Evolutionary conservation across 140 eudicot genomes (phyloP), one percentile per base, ranked within the genome.

Genomic region (Bidens hawaiensis): DNA sequence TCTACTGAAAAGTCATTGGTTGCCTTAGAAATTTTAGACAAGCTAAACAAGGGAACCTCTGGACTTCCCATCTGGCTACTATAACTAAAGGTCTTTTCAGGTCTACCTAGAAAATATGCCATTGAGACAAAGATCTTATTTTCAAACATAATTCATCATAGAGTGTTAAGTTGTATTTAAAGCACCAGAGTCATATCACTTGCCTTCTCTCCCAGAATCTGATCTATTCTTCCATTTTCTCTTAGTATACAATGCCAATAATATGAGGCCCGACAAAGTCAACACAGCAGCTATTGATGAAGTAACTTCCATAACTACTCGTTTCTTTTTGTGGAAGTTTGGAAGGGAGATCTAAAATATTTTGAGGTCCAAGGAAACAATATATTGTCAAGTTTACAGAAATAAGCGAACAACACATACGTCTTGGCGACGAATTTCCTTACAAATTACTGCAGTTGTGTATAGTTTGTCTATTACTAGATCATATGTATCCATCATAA

Each of bases 1-100:
- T 15, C 8, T 13, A 55, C 62, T 6, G 62, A 28, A 55, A 55
- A 55, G 22, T 27, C 62, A 15, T 55, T 55, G 24, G 62, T 55
- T 6, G 62, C 62, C 62, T 24, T 55, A 7, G 42, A 55, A 27
- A 55, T 16, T 28, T 6, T 26, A 6, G 62, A 15, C 28, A 55
- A 55, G 22, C 42, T 16, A 51, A 51, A 51, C 10, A 51, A 24
- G 3, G 28, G 19, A 24, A 51, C 58, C 31, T 51, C 58, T 51
- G 11, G 33, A 5, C 58, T 51, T 23, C 59, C 59, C 10, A 51
- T 51, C 59, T 12, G 19, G 59, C 18, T 51, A 34, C 10, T 13
- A n/a, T n/a, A n/a, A n/a, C n/a, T n/a, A n/a, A n/a, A n/a, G n/a
- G n/a, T n/a, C n/a, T n/a, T n/a, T n/a, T n/a, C n/a, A n/a, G n/a